These are phyloP conservation scores for Cladorrhinum sp. DNA, from an alignment of 2,329 filamentous ascomycete species.

Conservation along the genomic window DNA sequence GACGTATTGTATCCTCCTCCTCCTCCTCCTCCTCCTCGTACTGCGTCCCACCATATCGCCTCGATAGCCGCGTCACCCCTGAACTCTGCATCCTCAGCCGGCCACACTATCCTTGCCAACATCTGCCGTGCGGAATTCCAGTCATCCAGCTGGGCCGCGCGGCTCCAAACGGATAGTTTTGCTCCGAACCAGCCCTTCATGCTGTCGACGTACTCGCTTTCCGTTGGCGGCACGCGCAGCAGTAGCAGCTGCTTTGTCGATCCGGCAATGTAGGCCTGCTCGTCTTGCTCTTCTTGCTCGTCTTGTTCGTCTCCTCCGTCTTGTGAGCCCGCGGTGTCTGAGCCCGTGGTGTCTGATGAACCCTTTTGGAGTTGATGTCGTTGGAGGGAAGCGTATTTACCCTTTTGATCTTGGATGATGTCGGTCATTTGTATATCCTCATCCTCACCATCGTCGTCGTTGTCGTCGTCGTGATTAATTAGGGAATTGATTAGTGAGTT, in stretches of 20 bases:
- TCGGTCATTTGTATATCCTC: too few relatives aligned
- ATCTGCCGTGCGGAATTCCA: slow-evolving; percentile 7
- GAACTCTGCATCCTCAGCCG: background rate
- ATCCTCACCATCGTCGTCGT: too few relatives aligned
- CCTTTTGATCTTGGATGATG: too few relatives aligned
- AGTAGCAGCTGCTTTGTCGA: too few relatives aligned
- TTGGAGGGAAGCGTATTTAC: too few relatives aligned
- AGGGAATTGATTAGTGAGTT: too few relatives aligned
- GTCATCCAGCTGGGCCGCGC: background rate
- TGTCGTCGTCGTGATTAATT: too few relatives aligned
- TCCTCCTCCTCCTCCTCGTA: background rate
- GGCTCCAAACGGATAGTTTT: slow-evolving; percentile 13
- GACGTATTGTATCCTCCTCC: background rate
- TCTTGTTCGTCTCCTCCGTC: background rate
- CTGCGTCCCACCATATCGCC: slow-evolving; percentile 11
- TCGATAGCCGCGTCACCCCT: slow-evolving; percentile 9
- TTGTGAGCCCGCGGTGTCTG: too few relatives aligned
- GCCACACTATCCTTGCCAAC: slow-evolving; percentile 14
- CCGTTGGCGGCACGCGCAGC: too few relatives aligned
- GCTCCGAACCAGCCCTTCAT: slow-evolving; percentile 14
- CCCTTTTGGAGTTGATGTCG: too few relatives aligned
- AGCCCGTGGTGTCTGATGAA: too few relatives aligned
- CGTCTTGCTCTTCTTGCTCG: background rate
- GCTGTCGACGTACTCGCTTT: background rate
- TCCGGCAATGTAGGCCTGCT: too few relatives aligned